phyloP scores from a whole-genome alignment of 495 filamentous ascomycete species.

The Hypoxylon intermedium region DNA sequence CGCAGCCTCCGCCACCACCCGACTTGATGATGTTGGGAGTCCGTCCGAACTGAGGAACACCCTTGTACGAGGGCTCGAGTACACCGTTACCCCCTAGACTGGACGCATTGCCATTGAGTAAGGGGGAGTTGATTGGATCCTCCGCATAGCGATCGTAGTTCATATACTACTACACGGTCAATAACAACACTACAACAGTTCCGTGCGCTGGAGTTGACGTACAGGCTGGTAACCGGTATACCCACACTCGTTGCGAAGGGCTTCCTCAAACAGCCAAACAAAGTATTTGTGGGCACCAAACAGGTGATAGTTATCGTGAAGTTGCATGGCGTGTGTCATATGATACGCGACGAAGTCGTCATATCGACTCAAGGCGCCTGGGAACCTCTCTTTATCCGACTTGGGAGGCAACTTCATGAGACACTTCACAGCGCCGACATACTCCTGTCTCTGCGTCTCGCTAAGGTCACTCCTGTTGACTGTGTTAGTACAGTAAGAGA shows the following conservation, averaged over 20 bases:
- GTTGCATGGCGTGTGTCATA: constrained; percentile 52
- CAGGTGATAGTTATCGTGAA: constrained; percentile 65
- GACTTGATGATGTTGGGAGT: constrained; percentile 50
- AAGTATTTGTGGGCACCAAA: constrained; percentile 75
- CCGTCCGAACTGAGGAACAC: constrained; percentile 36
- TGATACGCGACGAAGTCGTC: constrained; percentile 65
- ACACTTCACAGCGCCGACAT: constrained; percentile 58
- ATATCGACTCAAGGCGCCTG: constrained; percentile 57
- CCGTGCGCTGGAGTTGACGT: constrained; percentile 5
- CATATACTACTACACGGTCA: constrained; percentile 46
- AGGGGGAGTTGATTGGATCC: constrained; percentile 47
- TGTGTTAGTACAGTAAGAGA: constrained; percentile 11
- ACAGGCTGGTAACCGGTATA: constrained; percentile 63
- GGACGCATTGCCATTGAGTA: constrained; percentile 52
- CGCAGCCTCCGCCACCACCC: constrained; percentile 66
- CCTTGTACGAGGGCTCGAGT: constrained; percentile 45
- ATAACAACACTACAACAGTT: neutral
- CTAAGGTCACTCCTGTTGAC: constrained; percentile 50
- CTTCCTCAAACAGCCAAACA: constrained; percentile 68
- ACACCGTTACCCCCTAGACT: constrained; percentile 51
- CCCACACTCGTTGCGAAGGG: constrained; percentile 72
- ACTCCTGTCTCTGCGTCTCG: constrained; percentile 47
- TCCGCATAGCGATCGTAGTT: constrained; percentile 52
- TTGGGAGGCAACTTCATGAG: constrained; percentile 53
- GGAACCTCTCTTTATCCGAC: constrained; percentile 49